These are phyloP conservation scores for Suhomyces vadensis DNA, from an alignment of 805 yeast genomes.

Conservation along the genomic window DNA sequence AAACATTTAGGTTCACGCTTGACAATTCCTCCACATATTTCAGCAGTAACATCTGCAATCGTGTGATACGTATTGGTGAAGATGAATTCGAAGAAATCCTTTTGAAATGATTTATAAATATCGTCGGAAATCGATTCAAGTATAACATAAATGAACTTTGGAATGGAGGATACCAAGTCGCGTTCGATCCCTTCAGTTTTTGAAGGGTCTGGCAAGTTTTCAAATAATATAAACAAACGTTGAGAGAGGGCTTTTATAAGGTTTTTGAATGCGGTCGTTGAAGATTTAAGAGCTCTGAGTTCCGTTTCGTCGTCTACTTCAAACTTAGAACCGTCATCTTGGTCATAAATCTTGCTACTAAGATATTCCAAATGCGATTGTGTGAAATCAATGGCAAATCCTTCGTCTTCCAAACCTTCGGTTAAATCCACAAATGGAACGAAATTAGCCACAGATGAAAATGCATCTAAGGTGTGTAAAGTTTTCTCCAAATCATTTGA, in stretches of 20 bases:
- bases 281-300: constrained; percentile 61
- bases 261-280: constrained; percentile 68
- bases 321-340: constrained; percentile 24
- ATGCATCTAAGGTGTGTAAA: constrained; percentile 61
- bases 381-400: constrained; percentile 54
- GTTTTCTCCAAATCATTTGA: constrained; percentile 82
- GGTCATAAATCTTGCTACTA: constrained; percentile 39
- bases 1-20: constrained; percentile 59
- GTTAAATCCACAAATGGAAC: constrained; percentile 70
- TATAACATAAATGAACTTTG: constrained; percentile 35
- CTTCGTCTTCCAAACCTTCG: constrained; percentile 40
- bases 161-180: constrained; percentile 39
- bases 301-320: constrained; percentile 47
- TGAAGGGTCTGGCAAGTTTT: constrained; percentile 63
- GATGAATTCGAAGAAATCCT: constrained; percentile 56
- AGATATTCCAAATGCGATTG: constrained; percentile 61
- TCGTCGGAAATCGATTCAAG: constrained; percentile 63
- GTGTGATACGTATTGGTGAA: constrained; percentile 59
- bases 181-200: constrained; percentile 52
- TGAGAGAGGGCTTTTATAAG: constrained; percentile 58
- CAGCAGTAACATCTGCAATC: constrained; percentile 66
- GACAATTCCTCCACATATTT: constrained; percentile 69
- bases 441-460: constrained; percentile 68
- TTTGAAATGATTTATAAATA: constrained; percentile 47
- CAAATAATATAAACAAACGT: constrained; percentile 63